Conservation (phyloP, 1,284 basidiomycete genomes). For the Meira nashicola region DNA sequence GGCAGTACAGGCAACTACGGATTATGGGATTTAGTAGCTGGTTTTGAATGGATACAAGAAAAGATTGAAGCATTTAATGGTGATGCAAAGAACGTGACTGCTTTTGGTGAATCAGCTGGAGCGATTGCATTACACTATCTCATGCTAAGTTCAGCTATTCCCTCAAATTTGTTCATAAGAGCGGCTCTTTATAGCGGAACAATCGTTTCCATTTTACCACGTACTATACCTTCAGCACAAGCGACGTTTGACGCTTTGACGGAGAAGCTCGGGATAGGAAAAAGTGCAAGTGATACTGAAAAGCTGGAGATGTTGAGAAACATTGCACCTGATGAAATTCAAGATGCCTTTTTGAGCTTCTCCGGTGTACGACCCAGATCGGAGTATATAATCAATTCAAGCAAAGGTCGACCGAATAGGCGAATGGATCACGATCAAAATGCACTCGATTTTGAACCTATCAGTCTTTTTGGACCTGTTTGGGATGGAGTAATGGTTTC, state of each 20-base stretch:
- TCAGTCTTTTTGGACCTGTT: slow-evolving; percentile 18
- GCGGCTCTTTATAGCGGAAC: slow-evolving; percentile 30
- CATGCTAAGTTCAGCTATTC: slow-evolving; percentile 18
- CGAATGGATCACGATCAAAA: slow-evolving; percentile 2
- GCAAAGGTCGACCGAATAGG: not conserved
- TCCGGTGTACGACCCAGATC: slow-evolving; percentile 23
- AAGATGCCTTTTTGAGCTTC: slow-evolving; percentile 14
- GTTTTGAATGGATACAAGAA: slow-evolving; percentile 62
- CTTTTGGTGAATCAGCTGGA: slow-evolving; percentile 43
- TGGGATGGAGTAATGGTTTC: slow-evolving; percentile 31
- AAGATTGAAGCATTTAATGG: slow-evolving; percentile 66
- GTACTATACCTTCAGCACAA: slow-evolving; percentile 23
- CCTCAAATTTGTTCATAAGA: slow-evolving; percentile 24
- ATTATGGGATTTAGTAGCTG: slow-evolving; percentile 61
- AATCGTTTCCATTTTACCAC: slow-evolving; percentile 21
- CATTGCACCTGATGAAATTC: slow-evolving; percentile 22
- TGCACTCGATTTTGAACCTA: not conserved
- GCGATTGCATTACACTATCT: slow-evolving; percentile 34
- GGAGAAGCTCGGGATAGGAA: slow-evolving; percentile 5
- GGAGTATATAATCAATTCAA: slow-evolving; percentile 5
- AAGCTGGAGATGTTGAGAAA: not conserved
- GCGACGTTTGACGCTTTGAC: slow-evolving; percentile 24
- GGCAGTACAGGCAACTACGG: slow-evolving; percentile 58
- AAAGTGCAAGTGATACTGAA: slow-evolving; percentile 19
- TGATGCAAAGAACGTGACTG: slow-evolving; percentile 58